phyloP scores from a whole-genome alignment of 805 yeast genomes.

The Wickerhamomyces silvicola region DNA sequence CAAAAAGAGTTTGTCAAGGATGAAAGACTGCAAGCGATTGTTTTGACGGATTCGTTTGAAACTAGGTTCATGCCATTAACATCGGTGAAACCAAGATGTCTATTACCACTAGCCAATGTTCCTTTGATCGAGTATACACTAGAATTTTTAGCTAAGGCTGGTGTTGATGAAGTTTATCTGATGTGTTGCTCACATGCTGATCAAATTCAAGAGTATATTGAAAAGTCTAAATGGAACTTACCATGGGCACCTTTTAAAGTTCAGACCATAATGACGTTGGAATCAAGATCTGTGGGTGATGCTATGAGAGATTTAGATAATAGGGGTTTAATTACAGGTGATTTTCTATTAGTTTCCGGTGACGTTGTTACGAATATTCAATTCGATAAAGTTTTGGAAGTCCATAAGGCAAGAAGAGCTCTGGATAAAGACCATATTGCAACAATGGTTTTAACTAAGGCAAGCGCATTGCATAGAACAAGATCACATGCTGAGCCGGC shows the following conservation, averaged over 20 bases:
- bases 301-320: conserved; percentile 95
- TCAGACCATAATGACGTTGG: conserved; percentile 74
- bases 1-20: conserved; percentile 57
- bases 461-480: conserved; percentile 78
- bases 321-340: conserved; percentile 83
- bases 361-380: conserved; percentile 94
- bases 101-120: conserved; percentile 85
- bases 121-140: conserved; percentile 93
- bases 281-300: conserved; percentile 90
- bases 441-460: conserved; percentile 88
- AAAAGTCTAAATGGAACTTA: conserved; percentile 59
- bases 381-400: conserved; percentile 61
- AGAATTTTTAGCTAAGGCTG: conserved; percentile 87
- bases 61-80: conserved; percentile 92
- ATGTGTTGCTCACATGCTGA: conserved; percentile 91
- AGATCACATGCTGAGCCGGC: conserved; percentile 80
- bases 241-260: conserved; percentile 76
- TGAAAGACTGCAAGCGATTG: conserved; percentile 86
- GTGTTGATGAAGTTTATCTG: conserved; percentile 82
- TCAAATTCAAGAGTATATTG: conserved; percentile 77
- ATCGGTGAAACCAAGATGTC: conserved; percentile 78
- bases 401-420: conserved; percentile 65
- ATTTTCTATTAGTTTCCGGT: conserved; percentile 85
- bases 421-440: conserved; percentile 86
- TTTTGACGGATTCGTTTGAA: conserved; percentile 88